Evolutionary conservation across 2,329 filamentous ascomycete species (phyloP).

Genomic region (Ampelomyces quisqualis): DNA sequence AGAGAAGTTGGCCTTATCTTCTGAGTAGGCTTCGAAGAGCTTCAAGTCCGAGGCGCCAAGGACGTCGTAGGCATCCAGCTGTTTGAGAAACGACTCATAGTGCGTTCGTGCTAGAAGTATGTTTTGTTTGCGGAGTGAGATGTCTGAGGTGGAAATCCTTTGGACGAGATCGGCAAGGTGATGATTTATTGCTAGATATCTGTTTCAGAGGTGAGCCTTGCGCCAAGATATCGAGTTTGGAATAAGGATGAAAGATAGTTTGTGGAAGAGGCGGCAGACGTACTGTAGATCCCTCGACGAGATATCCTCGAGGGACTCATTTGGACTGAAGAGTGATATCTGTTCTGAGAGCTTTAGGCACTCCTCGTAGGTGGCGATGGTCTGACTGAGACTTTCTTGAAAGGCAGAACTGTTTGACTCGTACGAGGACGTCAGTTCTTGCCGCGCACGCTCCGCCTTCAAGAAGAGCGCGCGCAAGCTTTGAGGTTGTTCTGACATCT

Average conservation of each 20-base stretch:
- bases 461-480: conserved; percentile 58
- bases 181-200: conserved; percentile 75
- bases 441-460: conserved; percentile 57
- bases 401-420: conserved; percentile 67
- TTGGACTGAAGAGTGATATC: conserved; percentile 82
- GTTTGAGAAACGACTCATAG: conserved; percentile 77
- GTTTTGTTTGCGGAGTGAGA: conserved; percentile 55
- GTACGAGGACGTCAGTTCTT: conserved; percentile 61
- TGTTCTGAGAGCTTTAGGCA: conserved; percentile 68
- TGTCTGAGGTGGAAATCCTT: conserved; percentile 61
- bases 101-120: conserved; percentile 65
- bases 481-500: conserved; percentile 50
- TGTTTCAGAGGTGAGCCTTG: conserved; percentile 30
- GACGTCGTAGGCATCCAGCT: conserved; percentile 76
- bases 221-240: conserved; percentile 5
- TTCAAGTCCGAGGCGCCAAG: conserved; percentile 65
- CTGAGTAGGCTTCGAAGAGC: conserved; percentile 70
- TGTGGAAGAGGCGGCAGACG: conserved; percentile 8
- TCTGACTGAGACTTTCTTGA: conserved; percentile 64
- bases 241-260: background rate
- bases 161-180: conserved; percentile 78
- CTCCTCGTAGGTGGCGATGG: conserved; percentile 71
- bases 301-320: conserved; percentile 86
- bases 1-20: conserved; percentile 71
- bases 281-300: conserved; percentile 80